Conservation (phyloP, 148 eudicot species). For the Amaranthus palmeri region DNA sequence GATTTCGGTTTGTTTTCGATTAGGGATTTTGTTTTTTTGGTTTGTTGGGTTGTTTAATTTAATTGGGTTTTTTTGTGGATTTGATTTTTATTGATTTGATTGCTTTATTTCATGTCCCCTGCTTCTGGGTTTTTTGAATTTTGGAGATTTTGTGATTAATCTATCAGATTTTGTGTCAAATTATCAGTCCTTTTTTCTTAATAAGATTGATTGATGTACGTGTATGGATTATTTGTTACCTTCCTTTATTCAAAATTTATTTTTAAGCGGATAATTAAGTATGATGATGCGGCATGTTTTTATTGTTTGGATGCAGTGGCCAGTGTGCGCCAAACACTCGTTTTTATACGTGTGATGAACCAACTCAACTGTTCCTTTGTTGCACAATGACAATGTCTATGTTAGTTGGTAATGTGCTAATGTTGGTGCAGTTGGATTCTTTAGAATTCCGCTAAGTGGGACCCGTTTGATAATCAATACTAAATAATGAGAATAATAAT, state of each 20-base stretch:
- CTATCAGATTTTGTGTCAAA: background rate
- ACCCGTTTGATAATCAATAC: too few relatives aligned
- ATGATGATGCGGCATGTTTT: background rate
- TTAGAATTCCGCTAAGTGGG: too few relatives aligned
- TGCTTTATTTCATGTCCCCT: background rate
- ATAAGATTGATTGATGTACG: background rate
- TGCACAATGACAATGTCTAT: too few relatives aligned
- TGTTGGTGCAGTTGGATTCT: too few relatives aligned
- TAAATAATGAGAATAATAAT: too few relatives aligned
- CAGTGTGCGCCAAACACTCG: too few relatives aligned
- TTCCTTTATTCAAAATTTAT: background rate
- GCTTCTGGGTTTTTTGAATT: background rate
- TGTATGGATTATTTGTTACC: background rate
- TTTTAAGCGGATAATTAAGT: too few relatives aligned
- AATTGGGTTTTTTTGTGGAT: background rate
- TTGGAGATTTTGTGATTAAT: background rate
- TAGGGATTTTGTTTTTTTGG: too few relatives aligned
- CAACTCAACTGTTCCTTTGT: too few relatives aligned
- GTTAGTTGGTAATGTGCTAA: too few relatives aligned
- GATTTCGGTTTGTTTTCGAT: too few relatives aligned
- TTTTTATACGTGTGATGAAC: too few relatives aligned
- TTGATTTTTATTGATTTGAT: background rate
- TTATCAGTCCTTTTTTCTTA: background rate
- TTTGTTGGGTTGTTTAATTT: background rate
- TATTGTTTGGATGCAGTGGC: background rate